These are phyloP conservation scores for Glycine tomentella DNA, from an alignment of 306 rosid species.

Conservation along the genomic window DNA sequence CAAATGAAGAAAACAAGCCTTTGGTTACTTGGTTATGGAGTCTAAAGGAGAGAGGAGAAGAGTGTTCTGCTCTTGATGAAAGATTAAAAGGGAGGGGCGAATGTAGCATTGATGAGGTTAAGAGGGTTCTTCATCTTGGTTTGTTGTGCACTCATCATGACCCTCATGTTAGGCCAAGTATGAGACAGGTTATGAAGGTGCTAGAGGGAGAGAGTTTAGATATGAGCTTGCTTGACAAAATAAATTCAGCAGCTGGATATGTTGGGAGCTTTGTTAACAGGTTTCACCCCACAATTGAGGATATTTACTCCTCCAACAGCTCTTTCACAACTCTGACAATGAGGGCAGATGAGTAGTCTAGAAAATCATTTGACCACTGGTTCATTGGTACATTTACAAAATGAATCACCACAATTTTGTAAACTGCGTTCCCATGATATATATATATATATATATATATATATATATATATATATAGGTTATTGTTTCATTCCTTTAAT, in stretches of 20 bases:
- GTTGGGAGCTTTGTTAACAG: constrained; percentile 15
- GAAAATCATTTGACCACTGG: constrained; percentile 20
- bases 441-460: no score
- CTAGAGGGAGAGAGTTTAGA: constrained; percentile 55
- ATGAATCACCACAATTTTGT: constrained; percentile 17
- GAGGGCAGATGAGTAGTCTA: constrained; percentile 48
- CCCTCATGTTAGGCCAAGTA: constrained; percentile 61
- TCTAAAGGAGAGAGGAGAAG: constrained; percentile 52
- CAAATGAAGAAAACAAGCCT: constrained; percentile 55
- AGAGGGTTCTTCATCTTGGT: constrained; percentile 61
- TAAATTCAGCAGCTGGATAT: constrained; percentile 42
- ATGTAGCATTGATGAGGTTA: constrained; percentile 47
- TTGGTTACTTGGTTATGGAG: constrained; percentile 60
- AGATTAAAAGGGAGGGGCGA: constrained; percentile 45
- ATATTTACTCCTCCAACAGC: constrained; percentile 24
- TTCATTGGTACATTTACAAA: neutral
- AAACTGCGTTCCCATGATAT: no score
- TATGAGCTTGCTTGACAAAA: constrained; percentile 43
- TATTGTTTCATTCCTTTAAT: constrained; percentile 5
- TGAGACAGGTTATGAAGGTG: constrained; percentile 62
- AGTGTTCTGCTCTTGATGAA: constrained; percentile 56
- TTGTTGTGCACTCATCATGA: constrained; percentile 62
- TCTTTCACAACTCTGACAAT: constrained; percentile 39
- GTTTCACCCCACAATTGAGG: constrained; percentile 55
- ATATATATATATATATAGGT: no score